phyloP scores from a whole-genome alignment of 225 moss, liverwort and hornwort species.

The Physcomitrellopsis africana region DNA sequence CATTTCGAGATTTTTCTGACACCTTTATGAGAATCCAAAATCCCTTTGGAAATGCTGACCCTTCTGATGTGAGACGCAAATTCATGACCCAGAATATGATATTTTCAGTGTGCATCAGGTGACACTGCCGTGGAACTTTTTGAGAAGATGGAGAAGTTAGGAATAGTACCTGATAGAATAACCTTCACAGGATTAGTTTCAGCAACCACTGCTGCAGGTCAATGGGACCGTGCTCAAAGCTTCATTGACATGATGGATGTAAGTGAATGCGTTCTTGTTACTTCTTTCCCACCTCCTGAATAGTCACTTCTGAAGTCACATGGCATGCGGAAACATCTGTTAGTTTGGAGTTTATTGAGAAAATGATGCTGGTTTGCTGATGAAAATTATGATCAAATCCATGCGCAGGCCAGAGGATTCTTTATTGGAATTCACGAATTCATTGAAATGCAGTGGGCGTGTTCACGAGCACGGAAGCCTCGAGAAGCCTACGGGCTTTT shows the following conservation, averaged over 20 bases:
- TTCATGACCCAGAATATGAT: slow-evolving; percentile 27
- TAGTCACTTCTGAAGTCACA: neutral
- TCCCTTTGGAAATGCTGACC: neutral
- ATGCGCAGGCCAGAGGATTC: slow-evolving; percentile 48
- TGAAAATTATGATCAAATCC: neutral
- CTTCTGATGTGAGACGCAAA: neutral
- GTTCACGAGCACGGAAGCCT: slow-evolving; percentile 61
- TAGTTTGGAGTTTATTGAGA: neutral
- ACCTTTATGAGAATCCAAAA: neutral
- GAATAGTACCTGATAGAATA: slow-evolving; percentile 49
- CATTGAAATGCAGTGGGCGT: slow-evolving; percentile 63
- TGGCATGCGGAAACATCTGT: neutral
- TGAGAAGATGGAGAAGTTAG: slow-evolving; percentile 48
- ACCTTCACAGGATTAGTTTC: slow-evolving; percentile 58
- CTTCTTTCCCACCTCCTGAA: neutral
- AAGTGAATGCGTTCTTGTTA: slow-evolving; percentile 15
- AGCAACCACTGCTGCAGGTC: slow-evolving; percentile 54
- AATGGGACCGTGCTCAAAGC: slow-evolving; percentile 54
- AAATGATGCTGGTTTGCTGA: neutral
- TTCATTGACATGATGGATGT: slow-evolving; percentile 57
- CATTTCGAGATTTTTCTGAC: neutral
- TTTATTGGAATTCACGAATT: slow-evolving; percentile 49
- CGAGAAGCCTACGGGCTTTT: slow-evolving; percentile 64
- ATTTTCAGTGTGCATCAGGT: slow-evolving; percentile 56
- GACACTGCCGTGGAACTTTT: slow-evolving; percentile 49